Evolutionary conservation across 345 rosid genomes (phyloP), one percentile per base, ranked within the genome.

Genomic region (Euphorbia lathyris): DNA sequence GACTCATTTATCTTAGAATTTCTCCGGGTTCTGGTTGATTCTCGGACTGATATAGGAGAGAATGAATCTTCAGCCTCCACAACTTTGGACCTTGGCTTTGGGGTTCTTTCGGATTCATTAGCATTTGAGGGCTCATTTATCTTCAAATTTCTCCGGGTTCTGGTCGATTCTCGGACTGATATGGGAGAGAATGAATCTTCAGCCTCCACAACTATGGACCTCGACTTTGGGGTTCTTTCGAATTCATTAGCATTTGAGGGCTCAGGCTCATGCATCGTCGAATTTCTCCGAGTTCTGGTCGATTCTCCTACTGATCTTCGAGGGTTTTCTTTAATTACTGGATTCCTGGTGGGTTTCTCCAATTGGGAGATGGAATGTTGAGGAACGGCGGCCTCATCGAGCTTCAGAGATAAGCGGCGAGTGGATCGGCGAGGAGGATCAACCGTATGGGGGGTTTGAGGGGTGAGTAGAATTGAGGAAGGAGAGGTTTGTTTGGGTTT

Each of bases 401-500:
- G 9, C 2, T 72, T 53, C 40, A 83, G 75, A 0, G 84, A 51
- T 14, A 67, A 57, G 0, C 74, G 67, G 7, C 62, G 79, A 3
- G 83, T 69, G 14, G 94, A 88, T 80, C 92, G 78, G 70, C 95
- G 90, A 56, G 83, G 76, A 67, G 72, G 84, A 19, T 79, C 77
- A 0, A 52, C 67, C 0, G 85, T 34, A 29, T 50, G 74, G 10
- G 94, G 89, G 30, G 92, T 87, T 70, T 77, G 74, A 1, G 94
- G 89, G 66, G 86, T 71, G 60, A 73, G 64, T 3, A 67, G 67
- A 12, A 74, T 17, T 29, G 81, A 64, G 23, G 84, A 71, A 50
- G 81, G 52, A 26, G 81, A 74, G 40, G 74, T 17, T 36, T 76
- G 68, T 25, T 56, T 75, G 56, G 68, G 50, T 20, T 57, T 70